Base-by-base conservation (phyloP, 352 stramenopile genomes). In the Phytophthora syringae region DNA sequence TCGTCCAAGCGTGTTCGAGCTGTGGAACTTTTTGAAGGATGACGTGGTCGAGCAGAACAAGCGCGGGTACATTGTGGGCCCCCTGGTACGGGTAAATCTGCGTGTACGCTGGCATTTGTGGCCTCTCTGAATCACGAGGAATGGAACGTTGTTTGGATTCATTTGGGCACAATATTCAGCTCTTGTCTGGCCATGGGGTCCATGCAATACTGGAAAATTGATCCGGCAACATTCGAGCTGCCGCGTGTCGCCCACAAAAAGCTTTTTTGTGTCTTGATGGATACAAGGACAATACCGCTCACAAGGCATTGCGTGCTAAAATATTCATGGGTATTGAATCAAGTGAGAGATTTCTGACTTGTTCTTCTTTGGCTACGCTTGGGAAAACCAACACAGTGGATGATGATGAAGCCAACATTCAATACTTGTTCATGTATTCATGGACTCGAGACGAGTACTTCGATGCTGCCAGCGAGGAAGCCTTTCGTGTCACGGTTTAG, bases 401-500 rank as follows among this genome's bases (percentile, higher is more conserved):
- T 36, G 30, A 36, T 36, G 30, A 36, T 36, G 0, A 3, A 40
- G 7, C 20, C 30, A 22, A 44, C 4, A 67, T 56, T 6, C 25
- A 45, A 9, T 12, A n/a, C 3, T 63, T 53, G 37, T 63, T 53
- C 52, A 52, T 57, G 36, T 57, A 48, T 48, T 68, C 60, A 13
- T 68, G 60, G 34, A 62, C 51, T 2, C 24, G 44, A 52, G 52
- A 37, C 9, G 52, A 68, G 25, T 63, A 68, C 47, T 21, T 63
- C 27, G 52, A 9, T 20, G 60, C 52, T 18, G 44, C 57, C 27
- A 3, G 10, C 7, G 7, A 63, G 12, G 6, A 56, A 25, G 13
- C 10, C 11, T 68, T 67, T 48, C 58, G 53, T 20, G n/a, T 40
- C 2, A 57, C 15, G 21, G 28, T 68, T 16, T 18, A 5, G 18